Conservation (phyloP, 257 asterid species). For the Penstemon newberryi region DNA sequence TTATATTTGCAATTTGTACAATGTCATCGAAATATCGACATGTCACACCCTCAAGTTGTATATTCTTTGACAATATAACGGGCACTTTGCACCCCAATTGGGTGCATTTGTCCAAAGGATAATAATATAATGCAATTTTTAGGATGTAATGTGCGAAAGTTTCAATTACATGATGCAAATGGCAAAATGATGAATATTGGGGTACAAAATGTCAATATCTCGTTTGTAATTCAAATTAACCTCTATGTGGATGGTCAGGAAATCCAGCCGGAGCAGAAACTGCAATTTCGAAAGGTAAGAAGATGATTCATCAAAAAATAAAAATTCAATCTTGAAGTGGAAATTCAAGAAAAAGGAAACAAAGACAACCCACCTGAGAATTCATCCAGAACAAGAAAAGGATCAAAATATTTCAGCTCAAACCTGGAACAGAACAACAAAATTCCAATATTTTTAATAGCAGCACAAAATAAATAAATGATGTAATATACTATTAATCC, state of each 20-base stretch:
- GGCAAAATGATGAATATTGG: too few species aligned
- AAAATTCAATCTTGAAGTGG: not conserved
- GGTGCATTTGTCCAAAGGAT: too few species aligned
- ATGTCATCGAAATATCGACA: too few species aligned
- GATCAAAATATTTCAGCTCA: conserved; percentile 78
- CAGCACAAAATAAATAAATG: too few species aligned
- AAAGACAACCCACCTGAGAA: conserved; percentile 61
- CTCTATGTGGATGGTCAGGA: conserved; percentile 99
- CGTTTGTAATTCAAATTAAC: conserved; percentile 26
- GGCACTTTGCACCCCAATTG: too few species aligned
- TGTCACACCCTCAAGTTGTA: too few species aligned
- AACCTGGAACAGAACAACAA: conserved; percentile 43
- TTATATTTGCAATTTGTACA: too few species aligned
- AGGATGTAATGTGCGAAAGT: too few species aligned
- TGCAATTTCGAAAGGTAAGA: conserved; percentile 27
- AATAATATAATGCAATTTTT: too few species aligned
- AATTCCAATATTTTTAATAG: not conserved
- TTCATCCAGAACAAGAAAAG: conserved; percentile 84
- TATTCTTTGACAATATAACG: too few species aligned
- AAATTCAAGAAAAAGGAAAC: conserved; percentile 13
- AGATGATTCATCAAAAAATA: not conserved
- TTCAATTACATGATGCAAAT: too few species aligned
- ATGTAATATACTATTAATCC: not conserved
- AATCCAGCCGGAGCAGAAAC: conserved; percentile 97
- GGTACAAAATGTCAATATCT: too few species aligned